Conservation (phyloP, 352 stramenopile genomes). For the Phytophthora rubi region DNA sequence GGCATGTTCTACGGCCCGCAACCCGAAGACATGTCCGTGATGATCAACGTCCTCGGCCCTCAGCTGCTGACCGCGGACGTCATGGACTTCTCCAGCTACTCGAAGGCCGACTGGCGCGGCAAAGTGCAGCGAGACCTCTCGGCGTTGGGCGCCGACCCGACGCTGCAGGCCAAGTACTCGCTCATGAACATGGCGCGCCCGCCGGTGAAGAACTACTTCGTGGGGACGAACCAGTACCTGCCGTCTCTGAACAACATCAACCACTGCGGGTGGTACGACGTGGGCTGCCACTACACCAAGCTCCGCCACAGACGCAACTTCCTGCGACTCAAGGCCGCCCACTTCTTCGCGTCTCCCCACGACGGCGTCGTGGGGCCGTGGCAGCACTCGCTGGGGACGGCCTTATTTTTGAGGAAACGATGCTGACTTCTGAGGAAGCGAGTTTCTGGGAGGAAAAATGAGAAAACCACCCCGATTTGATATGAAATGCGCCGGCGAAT, state of each 20-base stretch:
- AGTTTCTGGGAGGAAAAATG: too few relatives aligned
- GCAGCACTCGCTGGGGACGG: slow-evolving; percentile 39
- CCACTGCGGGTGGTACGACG: slow-evolving; percentile 2
- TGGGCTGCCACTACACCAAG: slow-evolving; percentile 13
- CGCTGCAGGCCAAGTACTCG: slow-evolving; percentile 38
- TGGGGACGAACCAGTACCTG: slow-evolving; percentile 34
- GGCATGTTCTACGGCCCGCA: slow-evolving; percentile 62
- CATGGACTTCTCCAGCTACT: slow-evolving; percentile 46
- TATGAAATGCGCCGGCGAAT: too few relatives aligned
- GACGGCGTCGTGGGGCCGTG: slow-evolving; percentile 40
- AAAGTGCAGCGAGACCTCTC: slow-evolving; percentile 46
- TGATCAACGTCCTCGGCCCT: slow-evolving; percentile 40
- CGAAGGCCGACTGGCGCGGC: slow-evolving; percentile 28
- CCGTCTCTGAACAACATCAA: slow-evolving; percentile 40
- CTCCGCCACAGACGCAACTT: slow-evolving; percentile 37
- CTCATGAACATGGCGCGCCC: slow-evolving; percentile 44
- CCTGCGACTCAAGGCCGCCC: slow-evolving; percentile 25
- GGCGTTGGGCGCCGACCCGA: slow-evolving; percentile 27
- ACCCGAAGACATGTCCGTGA: slow-evolving; percentile 35
- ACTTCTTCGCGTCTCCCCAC: slow-evolving; percentile 39
- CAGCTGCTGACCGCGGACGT: slow-evolving; percentile 29
- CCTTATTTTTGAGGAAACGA: too few relatives aligned
- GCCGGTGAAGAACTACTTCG: slow-evolving; percentile 22
- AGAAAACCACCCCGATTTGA: too few relatives aligned
- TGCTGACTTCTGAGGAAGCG: too few relatives aligned